phyloP scores from a whole-genome alignment of 352 stramenopile genomes.

The Pythium aristosporum region DNA sequence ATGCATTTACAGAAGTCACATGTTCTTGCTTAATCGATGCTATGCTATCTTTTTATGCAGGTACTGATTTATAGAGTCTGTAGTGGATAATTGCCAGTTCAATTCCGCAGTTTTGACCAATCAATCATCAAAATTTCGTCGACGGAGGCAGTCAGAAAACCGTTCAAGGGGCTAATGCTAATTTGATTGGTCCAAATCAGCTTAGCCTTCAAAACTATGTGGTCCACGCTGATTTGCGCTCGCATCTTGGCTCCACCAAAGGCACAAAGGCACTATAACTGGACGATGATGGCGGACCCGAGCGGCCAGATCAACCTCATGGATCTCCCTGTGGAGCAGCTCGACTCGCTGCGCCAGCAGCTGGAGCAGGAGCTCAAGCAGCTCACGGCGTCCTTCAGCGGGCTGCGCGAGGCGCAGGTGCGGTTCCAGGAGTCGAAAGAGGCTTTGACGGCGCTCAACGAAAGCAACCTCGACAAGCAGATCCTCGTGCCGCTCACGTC shows the following conservation, averaged over 20 bases:
- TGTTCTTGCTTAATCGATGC: too few relatives aligned
- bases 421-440: conserved; percentile 83
- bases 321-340: conserved; percentile 92
- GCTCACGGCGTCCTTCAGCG: conserved; percentile 63
- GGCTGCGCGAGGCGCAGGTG: conserved; percentile 70
- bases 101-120: conserved; percentile 3
- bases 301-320: conserved; percentile 62
- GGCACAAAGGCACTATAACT: background rate
- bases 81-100: conserved; percentile 12
- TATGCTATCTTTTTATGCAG: too few relatives aligned
- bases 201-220: background rate
- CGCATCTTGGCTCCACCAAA: background rate
- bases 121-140: background rate
- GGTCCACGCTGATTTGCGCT: background rate
- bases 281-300: conserved; percentile 39
- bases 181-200: background rate
- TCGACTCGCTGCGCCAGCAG: conserved; percentile 91
- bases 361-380: conserved; percentile 84
- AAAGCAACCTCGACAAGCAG: conserved; percentile 64
- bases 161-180: background rate
- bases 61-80: background rate
- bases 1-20: background rate
- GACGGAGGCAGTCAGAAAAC: background rate
- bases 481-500: conserved; percentile 95
- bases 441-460: conserved; percentile 57